These are phyloP conservation scores for Mallotus repandus DNA, from an alignment of 441 rosid genomes.

Conservation along the genomic window DNA sequence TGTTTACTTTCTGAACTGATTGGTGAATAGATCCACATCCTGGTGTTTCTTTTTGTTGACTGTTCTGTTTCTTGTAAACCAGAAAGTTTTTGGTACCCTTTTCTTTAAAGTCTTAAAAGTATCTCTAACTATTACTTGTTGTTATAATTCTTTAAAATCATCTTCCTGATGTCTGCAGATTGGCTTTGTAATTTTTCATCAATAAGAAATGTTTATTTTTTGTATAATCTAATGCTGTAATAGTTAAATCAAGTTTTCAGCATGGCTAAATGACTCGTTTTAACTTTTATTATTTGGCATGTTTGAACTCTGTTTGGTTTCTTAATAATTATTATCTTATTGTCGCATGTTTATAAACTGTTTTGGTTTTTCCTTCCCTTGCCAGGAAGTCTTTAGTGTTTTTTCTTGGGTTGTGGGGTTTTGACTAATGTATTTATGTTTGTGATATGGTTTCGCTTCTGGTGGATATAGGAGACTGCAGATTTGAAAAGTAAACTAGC, in stretches of 20 bases:
- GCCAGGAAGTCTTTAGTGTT: background rate
- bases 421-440: conserved; percentile 6
- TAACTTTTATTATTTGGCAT: background rate
- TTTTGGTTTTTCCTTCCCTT: background rate
- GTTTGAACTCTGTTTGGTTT: conserved; percentile 7
- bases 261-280: background rate
- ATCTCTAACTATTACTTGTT: background rate
- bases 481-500: conserved; percentile 69
- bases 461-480: conserved; percentile 51
- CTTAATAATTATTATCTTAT: background rate
- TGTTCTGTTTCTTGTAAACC: background rate
- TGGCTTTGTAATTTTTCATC: background rate
- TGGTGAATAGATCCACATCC: background rate
- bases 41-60: background rate
- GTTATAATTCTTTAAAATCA: background rate
- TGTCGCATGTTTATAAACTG: too few relatives aligned
- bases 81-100: background rate
- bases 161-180: background rate
- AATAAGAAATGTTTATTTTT: background rate
- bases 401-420: background rate
- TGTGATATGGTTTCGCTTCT: conserved; percentile 2
- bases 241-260: background rate
- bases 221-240: too few relatives aligned
- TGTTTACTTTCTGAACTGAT: background rate
- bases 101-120: background rate